phyloP scores from a whole-genome alignment of 257 asterid species.

The Capsicum rhomboideum region DNA sequence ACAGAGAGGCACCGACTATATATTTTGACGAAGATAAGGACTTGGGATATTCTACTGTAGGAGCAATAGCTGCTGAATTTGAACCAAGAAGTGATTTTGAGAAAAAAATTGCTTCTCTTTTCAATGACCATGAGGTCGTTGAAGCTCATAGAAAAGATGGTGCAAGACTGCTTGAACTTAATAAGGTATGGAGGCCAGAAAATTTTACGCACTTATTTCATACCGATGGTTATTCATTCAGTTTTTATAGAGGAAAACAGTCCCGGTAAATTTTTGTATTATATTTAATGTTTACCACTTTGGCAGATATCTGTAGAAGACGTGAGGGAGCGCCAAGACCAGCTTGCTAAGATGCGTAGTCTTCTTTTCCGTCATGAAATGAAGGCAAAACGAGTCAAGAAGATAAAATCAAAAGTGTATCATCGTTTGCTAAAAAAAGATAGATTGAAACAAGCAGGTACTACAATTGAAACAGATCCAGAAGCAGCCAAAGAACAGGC shows the following conservation, averaged over 20 bases:
- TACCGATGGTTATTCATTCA: not conserved
- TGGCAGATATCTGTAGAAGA: constrained; percentile 72
- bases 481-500: constrained; percentile 84
- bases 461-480: constrained; percentile 57
- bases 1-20: constrained; percentile 83
- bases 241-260: not conserved
- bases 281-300: not conserved
- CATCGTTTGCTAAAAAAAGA: constrained; percentile 74
- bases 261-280: not conserved
- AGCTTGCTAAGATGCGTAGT: constrained; percentile 77
- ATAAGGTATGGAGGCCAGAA: constrained; percentile 44
- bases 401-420: constrained; percentile 86
- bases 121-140: constrained; percentile 54
- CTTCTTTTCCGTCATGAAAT: constrained; percentile 79
- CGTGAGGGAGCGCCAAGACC: constrained; percentile 48
- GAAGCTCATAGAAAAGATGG: constrained; percentile 87
- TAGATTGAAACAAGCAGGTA: constrained; percentile 40
- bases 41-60: constrained; percentile 68
- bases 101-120: constrained; percentile 69
- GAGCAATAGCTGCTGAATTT: constrained; percentile 87
- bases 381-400: constrained; percentile 68
- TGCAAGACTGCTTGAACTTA: constrained; percentile 87
- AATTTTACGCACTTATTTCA: not conserved
- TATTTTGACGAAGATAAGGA: constrained; percentile 65
- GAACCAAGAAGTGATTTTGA: constrained; percentile 87